phyloP scores from a whole-genome alignment of 805 yeast species.

The Spathaspora girioi region DNA sequence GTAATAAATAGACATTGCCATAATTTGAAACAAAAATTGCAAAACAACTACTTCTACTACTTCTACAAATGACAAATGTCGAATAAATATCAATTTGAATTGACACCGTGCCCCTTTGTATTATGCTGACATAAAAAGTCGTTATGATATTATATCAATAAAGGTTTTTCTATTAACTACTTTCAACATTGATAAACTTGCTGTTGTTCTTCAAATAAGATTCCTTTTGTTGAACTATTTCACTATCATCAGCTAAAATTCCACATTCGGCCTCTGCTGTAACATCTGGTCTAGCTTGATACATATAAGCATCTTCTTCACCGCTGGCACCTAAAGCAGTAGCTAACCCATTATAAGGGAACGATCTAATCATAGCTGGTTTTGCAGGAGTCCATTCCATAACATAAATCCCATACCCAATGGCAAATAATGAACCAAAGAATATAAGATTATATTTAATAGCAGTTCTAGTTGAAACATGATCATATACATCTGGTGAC shows the following conservation, averaged over 20 bases:
- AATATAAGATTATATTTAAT: constrained; percentile 53
- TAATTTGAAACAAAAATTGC: background rate
- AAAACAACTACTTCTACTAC: background rate
- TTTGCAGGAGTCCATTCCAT: constrained; percentile 56
- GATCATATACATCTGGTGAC: constrained; percentile 76
- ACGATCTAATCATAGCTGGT: constrained; percentile 74
- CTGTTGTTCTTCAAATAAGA: constrained; percentile 33
- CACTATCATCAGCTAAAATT: constrained; percentile 29
- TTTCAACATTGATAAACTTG: constrained; percentile 30
- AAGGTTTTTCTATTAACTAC: background rate
- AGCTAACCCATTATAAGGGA: constrained; percentile 73
- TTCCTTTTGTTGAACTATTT: constrained; percentile 23
- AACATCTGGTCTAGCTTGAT: constrained; percentile 38
- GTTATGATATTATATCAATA: background rate
- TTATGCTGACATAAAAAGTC: background rate
- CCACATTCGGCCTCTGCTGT: constrained; percentile 36
- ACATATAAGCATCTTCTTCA: constrained; percentile 41
- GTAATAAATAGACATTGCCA: constrained; percentile 1
- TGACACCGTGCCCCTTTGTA: background rate
- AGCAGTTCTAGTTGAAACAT: constrained; percentile 59
- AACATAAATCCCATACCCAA: constrained; percentile 41
- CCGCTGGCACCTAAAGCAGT: constrained; percentile 65
- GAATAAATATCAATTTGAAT: background rate
- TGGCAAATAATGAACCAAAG: constrained; percentile 34
- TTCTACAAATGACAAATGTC: background rate